Conservation (phyloP, 2,329 filamentous ascomycete genomes). For the Colletotrichum somersetense region DNA sequence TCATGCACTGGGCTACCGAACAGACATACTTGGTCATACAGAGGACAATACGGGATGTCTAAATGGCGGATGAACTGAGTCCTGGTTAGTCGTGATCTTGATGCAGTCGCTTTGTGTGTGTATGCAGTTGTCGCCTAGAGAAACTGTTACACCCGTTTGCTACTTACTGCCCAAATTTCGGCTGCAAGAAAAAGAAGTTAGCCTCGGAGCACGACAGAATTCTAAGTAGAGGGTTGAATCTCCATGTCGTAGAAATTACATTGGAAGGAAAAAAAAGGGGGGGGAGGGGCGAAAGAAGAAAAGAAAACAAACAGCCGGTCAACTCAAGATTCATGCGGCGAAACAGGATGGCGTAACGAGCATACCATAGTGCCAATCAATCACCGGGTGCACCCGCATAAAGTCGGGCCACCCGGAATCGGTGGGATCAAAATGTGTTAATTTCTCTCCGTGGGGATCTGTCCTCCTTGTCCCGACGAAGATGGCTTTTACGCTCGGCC, state of each 20-base stretch:
- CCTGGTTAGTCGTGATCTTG: conserved; percentile 3
- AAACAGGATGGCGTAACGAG: not conserved
- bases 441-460: conserved; percentile 85
- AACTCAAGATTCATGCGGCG: not conserved
- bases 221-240: not conserved
- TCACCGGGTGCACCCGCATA: conserved; percentile 93
- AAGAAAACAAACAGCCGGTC: not conserved
- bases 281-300: no score
- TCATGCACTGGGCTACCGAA: accelerated
- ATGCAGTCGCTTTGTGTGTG: not conserved
- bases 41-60: conserved; percentile 82
- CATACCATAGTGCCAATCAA: conserved; percentile 90
- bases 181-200: conserved; percentile 48
- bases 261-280: not conserved
- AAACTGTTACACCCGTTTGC: not conserved
- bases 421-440: conserved; percentile 88
- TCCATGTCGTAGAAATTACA: no score
- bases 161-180: conserved; percentile 90
- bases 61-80: conserved; percentile 82
- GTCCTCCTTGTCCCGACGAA: conserved; percentile 91
- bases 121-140: not conserved
- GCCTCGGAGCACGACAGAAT: not conserved
- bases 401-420: conserved; percentile 92
- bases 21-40: conserved; percentile 76
- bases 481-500: conserved; percentile 77